Evolutionary conservation across 305 asterid genomes (phyloP).

Genomic region (Fraxinus floribunda): DNA sequence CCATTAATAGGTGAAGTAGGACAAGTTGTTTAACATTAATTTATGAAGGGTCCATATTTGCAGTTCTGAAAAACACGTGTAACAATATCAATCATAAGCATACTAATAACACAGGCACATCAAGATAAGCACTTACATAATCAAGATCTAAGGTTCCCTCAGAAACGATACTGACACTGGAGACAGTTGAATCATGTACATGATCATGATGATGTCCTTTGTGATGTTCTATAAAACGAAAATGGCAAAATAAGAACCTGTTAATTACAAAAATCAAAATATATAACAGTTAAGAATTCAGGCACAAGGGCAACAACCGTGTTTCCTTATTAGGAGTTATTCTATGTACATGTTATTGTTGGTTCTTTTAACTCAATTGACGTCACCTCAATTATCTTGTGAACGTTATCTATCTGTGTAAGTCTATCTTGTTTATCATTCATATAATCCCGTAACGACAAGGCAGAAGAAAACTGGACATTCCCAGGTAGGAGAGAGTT

Average conservation of each 20-base stretch:
- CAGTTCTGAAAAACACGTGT: not conserved
- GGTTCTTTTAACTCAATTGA: not conserved
- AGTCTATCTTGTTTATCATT: not conserved
- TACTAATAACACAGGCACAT: not conserved
- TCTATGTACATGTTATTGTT: not conserved
- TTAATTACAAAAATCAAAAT: not conserved
- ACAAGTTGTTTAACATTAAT: not conserved
- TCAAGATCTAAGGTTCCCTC: slow-evolving; percentile 89
- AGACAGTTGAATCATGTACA: slow-evolving; percentile 73
- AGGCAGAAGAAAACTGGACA: not conserved
- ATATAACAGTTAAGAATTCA: not conserved
- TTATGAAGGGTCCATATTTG: not conserved
- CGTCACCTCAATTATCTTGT: not conserved
- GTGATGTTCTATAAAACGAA: slow-evolving; percentile 50
- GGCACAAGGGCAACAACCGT: not conserved
- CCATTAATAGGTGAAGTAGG: not conserved
- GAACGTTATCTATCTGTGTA: not conserved
- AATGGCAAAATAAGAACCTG: not conserved
- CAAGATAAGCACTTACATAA: slow-evolving; percentile 55
- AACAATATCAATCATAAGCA: slow-evolving; percentile 6
- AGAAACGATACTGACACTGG: slow-evolving; percentile 86
- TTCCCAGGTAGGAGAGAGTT: not conserved
- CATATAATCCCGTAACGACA: not conserved
- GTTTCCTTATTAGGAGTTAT: not conserved
- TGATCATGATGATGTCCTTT: slow-evolving; percentile 71